Percentiles rank a stretch among this genome's conserved stretches.
Conservation (phyloP, 2,329 filamentous ascomycete genomes). For the Cordyceps farinosa region DNA sequence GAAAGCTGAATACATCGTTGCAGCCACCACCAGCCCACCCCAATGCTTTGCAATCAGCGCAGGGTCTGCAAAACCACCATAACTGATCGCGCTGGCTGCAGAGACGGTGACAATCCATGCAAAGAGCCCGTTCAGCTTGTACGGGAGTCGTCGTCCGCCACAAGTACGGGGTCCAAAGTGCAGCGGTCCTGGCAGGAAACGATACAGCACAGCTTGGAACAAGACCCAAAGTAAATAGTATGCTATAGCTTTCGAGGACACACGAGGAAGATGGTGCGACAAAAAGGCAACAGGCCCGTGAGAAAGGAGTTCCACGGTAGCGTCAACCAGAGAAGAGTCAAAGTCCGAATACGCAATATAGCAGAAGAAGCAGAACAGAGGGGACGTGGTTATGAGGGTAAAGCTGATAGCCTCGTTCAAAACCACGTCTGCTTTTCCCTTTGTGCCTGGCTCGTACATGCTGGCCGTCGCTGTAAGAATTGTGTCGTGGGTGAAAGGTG, state of each 20-base stretch:
- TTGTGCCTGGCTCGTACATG: neutral
- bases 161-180: neutral
- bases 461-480: neutral
- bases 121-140: neutral
- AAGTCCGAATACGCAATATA: neutral
- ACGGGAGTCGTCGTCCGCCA: neutral
- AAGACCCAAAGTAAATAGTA: neutral
- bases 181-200: neutral
- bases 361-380: neutral
- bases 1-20: neutral
- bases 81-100: neutral
- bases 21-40: neutral
- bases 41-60: neutral
- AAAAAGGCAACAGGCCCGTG: neutral
- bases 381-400: neutral
- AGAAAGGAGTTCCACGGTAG: neutral
- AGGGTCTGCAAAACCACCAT: neutral
- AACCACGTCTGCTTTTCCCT: neutral
- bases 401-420: neutral
- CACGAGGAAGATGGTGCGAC: neutral
- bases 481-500: neutral
- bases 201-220: neutral
- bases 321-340: neutral
- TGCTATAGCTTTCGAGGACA: neutral
- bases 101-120: neutral